Conservation (phyloP, 2,329 filamentous ascomycete genomes). For the Beauveria sp. region DNA sequence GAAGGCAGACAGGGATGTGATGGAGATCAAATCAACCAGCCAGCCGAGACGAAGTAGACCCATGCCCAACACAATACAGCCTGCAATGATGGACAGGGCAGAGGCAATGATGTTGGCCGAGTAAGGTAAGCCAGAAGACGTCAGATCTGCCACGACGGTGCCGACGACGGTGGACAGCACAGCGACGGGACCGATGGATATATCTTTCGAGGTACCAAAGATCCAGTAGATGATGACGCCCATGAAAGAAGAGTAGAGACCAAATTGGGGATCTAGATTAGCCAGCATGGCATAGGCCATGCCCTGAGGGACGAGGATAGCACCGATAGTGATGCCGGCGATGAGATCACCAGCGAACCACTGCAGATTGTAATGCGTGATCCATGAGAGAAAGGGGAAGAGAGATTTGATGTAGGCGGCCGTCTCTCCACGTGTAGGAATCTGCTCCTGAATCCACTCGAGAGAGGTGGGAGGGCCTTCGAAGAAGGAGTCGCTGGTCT, state of each 20-base stretch:
- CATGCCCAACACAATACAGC: constrained; percentile 68
- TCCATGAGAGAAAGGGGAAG: constrained; percentile 90
- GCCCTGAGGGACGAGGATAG: constrained; percentile 80
- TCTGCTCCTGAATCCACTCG: constrained; percentile 62
- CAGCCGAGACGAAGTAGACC: constrained; percentile 77
- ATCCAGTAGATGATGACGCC: constrained; percentile 71
- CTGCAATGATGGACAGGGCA: constrained; percentile 68
- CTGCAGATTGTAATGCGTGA: constrained; percentile 76
- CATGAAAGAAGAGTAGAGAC: constrained; percentile 77
- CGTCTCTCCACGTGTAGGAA: constrained; percentile 51
- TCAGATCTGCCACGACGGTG: constrained; percentile 63
- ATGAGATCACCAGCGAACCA: constrained; percentile 88
- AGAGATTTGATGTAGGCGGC: constrained; percentile 58
- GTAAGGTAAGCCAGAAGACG: constrained; percentile 47
- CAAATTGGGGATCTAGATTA: constrained; percentile 71
- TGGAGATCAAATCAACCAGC: constrained; percentile 88
- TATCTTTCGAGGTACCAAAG: constrained; percentile 78
- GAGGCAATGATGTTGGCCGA: constrained; percentile 64
- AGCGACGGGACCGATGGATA: constrained; percentile 93
- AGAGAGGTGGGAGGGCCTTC: constrained; percentile 69
- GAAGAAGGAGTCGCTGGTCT: constrained; percentile 69
- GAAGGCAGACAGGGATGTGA: constrained; percentile 85
- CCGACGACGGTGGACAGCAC: constrained; percentile 91
- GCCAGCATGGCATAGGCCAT: constrained; percentile 93
- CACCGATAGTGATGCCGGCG: constrained; percentile 58